Percentiles rank a stretch among this genome's conserved stretches.
Evolutionary conservation across 257 asterid genomes (phyloP).

Genomic region (Lantana camara): DNA sequence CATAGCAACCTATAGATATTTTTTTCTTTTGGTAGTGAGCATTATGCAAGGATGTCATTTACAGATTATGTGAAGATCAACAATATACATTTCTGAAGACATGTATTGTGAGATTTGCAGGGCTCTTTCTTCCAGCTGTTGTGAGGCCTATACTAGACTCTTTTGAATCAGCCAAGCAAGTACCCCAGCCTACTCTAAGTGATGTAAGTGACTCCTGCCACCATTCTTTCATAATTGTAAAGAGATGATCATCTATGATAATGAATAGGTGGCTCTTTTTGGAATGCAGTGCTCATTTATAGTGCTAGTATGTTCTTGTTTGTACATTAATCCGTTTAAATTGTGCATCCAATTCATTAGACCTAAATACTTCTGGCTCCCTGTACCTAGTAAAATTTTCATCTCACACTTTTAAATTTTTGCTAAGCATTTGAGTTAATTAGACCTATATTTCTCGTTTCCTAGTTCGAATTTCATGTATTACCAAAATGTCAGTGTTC

Average conservation of each 20-base stretch:
- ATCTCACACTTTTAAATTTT: too few relatives aligned
- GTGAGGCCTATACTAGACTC: conserved; percentile 96
- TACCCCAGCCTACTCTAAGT: conserved; percentile 65
- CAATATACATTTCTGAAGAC: conserved; percentile 12
- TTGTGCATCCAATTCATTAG: neutral
- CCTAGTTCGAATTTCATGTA: too few relatives aligned
- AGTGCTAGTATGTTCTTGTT: neutral
- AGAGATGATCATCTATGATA: too few relatives aligned
- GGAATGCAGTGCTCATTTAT: neutral
- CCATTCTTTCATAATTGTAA: too few relatives aligned
- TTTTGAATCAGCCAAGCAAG: conserved; percentile 73
- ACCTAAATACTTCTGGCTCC: too few relatives aligned
- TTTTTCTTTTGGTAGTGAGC: too few relatives aligned
- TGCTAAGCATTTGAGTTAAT: too few relatives aligned
- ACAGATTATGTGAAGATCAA: conserved; percentile 1
- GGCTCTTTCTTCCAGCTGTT: conserved; percentile 93
- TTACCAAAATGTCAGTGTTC: too few relatives aligned
- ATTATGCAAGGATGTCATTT: too few relatives aligned
- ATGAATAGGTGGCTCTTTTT: neutral
- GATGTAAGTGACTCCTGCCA: conserved; percentile 69
- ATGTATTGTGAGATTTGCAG: conserved; percentile 45
- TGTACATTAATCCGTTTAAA: neutral
- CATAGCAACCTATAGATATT: too few relatives aligned
- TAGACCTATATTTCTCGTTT: too few relatives aligned
- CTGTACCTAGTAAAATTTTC: too few relatives aligned